These are phyloP conservation scores for Oryza rufipogon DNA, from an alignment of 176 grass and related monocot genomes.

Conservation along the genomic window DNA sequence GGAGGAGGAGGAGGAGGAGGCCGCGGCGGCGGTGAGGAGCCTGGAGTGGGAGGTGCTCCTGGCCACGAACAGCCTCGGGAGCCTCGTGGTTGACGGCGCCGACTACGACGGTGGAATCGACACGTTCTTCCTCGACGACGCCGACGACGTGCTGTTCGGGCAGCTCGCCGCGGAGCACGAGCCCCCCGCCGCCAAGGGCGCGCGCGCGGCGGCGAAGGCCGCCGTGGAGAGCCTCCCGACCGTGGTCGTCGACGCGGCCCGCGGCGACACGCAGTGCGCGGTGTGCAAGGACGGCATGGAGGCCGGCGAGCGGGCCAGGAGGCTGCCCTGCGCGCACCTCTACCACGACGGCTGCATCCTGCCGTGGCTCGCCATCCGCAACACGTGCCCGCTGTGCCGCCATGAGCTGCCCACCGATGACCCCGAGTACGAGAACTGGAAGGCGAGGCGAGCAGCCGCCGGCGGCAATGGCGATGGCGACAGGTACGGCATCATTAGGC, in stretches of 20 bases:
- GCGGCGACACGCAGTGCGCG: slow-evolving; percentile 55
- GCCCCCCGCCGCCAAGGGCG: slow-evolving; percentile 53
- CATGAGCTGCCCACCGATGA: slow-evolving; percentile 83
- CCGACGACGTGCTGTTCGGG: slow-evolving; percentile 68
- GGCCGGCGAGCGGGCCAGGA: slow-evolving; percentile 54
- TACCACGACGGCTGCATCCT: slow-evolving; percentile 81
- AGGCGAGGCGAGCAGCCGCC: slow-evolving; percentile 26
- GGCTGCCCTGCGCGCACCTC: slow-evolving; percentile 74
- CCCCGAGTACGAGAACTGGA: slow-evolving; percentile 70
- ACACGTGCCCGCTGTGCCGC: slow-evolving; percentile 89
- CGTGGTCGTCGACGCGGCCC: slow-evolving; percentile 46
- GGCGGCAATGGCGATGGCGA: not conserved
- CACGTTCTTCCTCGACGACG: slow-evolving; percentile 61
- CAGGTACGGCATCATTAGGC: slow-evolving; percentile 34
- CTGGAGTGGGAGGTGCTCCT: slow-evolving; percentile 85
- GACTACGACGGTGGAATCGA: slow-evolving; percentile 48
- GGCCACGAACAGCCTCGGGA: slow-evolving; percentile 61
- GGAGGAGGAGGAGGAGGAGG: slow-evolving; percentile 35
- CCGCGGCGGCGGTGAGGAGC: slow-evolving; percentile 33
- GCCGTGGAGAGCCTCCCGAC: slow-evolving; percentile 71
- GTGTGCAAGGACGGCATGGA: slow-evolving; percentile 78
- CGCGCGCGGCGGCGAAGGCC: slow-evolving; percentile 54
- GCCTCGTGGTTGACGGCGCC: slow-evolving; percentile 38
- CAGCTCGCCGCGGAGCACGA: slow-evolving; percentile 58
- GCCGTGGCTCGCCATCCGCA: slow-evolving; percentile 79